Percentiles rank a stretch among this genome's conserved stretches.
Evolutionary conservation across 768 basidiomycete species (phyloP).

Genomic region (Lactarius hengduanensis): DNA sequence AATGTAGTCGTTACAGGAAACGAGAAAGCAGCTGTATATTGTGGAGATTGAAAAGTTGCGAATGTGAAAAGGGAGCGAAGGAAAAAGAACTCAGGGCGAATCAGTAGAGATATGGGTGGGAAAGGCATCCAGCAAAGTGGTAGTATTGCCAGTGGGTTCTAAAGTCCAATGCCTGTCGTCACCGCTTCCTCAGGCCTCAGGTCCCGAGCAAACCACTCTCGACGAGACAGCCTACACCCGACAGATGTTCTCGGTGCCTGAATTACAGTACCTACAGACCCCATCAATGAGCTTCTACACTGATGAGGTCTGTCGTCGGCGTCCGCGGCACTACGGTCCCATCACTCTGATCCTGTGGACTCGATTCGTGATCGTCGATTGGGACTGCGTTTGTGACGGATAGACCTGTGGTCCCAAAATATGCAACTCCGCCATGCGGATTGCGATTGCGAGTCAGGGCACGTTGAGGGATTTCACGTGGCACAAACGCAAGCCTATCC

Average conservation of each 20-base stretch:
- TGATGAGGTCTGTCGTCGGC: background rate
- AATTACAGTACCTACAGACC: background rate
- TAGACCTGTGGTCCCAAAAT: background rate
- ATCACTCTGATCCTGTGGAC: background rate
- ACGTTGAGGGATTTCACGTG: conserved; percentile 7
- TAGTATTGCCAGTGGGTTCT: conserved; percentile 1
- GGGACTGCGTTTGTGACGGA: background rate
- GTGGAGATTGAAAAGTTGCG: conserved; percentile 1
- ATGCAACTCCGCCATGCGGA: background rate
- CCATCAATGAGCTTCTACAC: background rate
- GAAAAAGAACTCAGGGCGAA: background rate
- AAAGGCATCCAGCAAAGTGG: background rate
- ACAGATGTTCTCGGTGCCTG: conserved; percentile 6
- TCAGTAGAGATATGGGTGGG: background rate
- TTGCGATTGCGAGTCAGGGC: background rate
- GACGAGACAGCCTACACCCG: background rate
- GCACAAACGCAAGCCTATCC: conserved; percentile 9
- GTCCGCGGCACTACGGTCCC: background rate
- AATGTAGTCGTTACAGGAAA: conserved; percentile 2
- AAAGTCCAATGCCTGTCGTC: background rate
- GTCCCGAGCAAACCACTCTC: background rate
- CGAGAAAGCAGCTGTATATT: background rate
- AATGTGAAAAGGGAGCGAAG: background rate
- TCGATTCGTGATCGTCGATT: conserved; percentile 1
- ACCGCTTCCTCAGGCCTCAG: background rate